phyloP scores from a whole-genome alignment of 768 basidiomycete species.

The Trametes cinnabarina region DNA sequence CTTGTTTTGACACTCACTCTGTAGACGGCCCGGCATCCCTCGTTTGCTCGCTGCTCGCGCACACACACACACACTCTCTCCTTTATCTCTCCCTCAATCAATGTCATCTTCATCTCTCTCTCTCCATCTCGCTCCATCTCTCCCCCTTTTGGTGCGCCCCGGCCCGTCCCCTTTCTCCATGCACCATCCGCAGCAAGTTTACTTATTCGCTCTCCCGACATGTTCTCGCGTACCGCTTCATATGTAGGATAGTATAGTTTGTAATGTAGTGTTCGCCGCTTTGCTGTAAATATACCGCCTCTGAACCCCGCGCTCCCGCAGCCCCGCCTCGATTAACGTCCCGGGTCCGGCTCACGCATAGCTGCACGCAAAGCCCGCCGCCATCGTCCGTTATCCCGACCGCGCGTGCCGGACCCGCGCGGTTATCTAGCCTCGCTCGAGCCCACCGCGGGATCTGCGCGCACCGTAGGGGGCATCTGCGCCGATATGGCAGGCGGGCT shows the following conservation, averaged over 20 bases:
- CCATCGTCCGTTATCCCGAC: neutral
- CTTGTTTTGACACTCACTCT: conserved; percentile 19
- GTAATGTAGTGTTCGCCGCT: conserved; percentile 18
- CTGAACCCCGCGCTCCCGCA: too few relatives aligned
- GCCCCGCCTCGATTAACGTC: too few relatives aligned
- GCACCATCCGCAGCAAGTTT: conserved; percentile 8
- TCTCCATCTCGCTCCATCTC: neutral
- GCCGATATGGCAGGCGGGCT: neutral
- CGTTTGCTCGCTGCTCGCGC: too few relatives aligned
- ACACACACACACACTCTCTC: neutral
- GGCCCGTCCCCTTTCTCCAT: neutral
- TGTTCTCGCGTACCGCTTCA: conserved; percentile 20
- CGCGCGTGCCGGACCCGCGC: too few relatives aligned
- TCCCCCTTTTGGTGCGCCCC: neutral
- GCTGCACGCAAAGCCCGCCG: too few relatives aligned
- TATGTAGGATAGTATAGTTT: conserved; percentile 22
- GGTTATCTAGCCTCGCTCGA: too few relatives aligned
- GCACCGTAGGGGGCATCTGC: neutral
- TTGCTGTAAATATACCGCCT: conserved; percentile 21
- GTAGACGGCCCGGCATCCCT: conserved; percentile 16
- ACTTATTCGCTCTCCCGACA: conserved; percentile 23
- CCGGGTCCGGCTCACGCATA: too few relatives aligned
- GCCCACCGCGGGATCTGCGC: neutral
- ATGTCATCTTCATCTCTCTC: neutral
- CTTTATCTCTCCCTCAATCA: neutral